Evolutionary conservation across 1,284 basidiomycete species (phyloP), one percentile per base, ranked within the genome.

Genomic region (Rhodotorula sp.): DNA sequence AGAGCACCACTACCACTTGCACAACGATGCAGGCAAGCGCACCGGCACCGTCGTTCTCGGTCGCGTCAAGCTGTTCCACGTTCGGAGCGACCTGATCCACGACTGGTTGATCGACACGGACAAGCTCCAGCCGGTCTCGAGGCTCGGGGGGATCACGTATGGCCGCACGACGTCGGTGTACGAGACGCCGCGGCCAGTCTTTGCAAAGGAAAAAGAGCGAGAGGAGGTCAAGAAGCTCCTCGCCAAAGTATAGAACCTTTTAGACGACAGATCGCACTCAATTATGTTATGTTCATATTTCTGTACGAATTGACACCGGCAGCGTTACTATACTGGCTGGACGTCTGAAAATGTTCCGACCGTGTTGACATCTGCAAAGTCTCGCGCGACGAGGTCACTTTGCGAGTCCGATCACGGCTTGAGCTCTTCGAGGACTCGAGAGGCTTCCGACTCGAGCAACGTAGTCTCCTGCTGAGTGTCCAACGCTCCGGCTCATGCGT

Each of bases 61-160:
- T 6, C 83, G 85, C 66, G 85, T 91, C 76, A 86, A 85, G 79
- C 82, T 83, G 62, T 83, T 87, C 51, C 89, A 90, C 79, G 84
- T 87, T 66, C 82, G 85, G 58, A 82, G 85, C 67, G 83, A 85
- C 45, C 83, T 87, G 44, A 80, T 88, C 55, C 66, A 67, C 44
- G 85, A 86, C 26, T 80, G 82, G 46, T 81, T 81, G 56, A 78
- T 83, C 53, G 87, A 91, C 78, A 83, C 86, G 6, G 80, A 79
- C 17, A 87, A 86, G 79, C 82, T 91, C 63, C 82, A 84, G 37
- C 84, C 87, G 1, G 82, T 91, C 24, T 84, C 86, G 5, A 84
- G 89, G 46, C 80, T 91, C 30, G 89, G 89, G 10, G 88, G 88
- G 7, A 82, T 82, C 30, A 83, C 83, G 62, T 91, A 88, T 79